Evolutionary conservation across 2,329 filamentous ascomycete species (phyloP).

Genomic region (Cercospora zeae-maydis): DNA sequence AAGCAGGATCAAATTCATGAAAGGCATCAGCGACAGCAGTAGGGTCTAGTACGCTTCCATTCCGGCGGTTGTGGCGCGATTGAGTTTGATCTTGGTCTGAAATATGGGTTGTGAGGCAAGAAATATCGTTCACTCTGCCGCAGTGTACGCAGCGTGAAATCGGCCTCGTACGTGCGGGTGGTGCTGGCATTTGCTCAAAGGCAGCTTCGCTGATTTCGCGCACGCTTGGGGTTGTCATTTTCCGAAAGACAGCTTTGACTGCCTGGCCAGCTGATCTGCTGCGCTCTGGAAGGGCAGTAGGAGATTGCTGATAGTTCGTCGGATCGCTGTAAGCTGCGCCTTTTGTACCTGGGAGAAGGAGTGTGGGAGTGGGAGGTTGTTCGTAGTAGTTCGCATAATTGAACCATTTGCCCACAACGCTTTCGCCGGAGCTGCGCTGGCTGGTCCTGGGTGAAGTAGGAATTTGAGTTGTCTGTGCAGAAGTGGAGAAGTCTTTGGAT

Average conservation of each 20-base stretch:
- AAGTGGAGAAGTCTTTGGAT: background rate
- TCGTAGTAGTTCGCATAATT: background rate
- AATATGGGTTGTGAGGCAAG: slow-evolving; percentile 1
- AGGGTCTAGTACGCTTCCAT: background rate
- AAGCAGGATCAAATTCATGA: background rate
- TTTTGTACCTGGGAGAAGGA: slow-evolving; percentile 3
- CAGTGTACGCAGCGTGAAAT: background rate
- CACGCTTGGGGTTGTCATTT: background rate
- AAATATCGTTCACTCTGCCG: background rate
- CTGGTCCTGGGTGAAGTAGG: background rate
- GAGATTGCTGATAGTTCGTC: background rate
- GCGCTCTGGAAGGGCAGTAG: background rate
- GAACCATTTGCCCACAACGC: slow-evolving; percentile 2
- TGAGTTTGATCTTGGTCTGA: background rate
- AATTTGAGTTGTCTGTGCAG: background rate
- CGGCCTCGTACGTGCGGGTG: background rate
- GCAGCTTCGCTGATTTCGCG: background rate
- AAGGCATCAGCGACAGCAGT: background rate
- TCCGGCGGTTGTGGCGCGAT: background rate
- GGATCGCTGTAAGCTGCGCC: background rate
- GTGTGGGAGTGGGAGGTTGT: background rate
- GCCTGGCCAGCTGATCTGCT: background rate
- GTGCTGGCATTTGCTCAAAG: background rate
- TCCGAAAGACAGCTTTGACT: background rate
- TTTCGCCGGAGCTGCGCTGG: background rate